A percentile compares a stretch with the other conserved stretches of the same genome.
Conservation (phyloP, 225 moss, liverwort and hornwort genomes). For the Antitrichia curtipendula region DNA sequence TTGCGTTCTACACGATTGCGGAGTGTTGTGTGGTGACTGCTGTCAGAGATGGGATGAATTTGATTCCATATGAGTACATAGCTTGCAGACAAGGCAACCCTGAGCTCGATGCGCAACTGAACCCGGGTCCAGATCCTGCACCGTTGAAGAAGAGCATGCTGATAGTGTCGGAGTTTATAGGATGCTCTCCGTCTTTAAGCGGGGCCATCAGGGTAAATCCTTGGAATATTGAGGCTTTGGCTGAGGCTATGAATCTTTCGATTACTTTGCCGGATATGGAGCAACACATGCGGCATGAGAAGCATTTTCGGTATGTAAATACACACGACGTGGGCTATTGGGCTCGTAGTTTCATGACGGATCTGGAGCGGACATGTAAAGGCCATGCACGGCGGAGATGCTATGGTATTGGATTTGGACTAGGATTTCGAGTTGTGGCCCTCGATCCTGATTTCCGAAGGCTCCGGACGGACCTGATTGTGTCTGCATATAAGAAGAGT, state of each 20-base stretch:
- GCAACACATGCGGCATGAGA: slow-evolving; percentile 75
- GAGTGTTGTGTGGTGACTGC: slow-evolving; percentile 92
- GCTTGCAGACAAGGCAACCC: slow-evolving; percentile 57
- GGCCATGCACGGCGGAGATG: slow-evolving; percentile 57
- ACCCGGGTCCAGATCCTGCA: slow-evolving; percentile 3
- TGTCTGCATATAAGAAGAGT: slow-evolving; percentile 59
- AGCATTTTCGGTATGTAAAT: slow-evolving; percentile 77
- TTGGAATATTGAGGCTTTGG: slow-evolving; percentile 83
- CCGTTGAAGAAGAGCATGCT: slow-evolving; percentile 56
- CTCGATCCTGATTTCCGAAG: slow-evolving; percentile 87
- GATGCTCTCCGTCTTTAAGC: slow-evolving; percentile 88
- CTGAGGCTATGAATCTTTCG: slow-evolving; percentile 77
- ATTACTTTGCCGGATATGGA: slow-evolving; percentile 58
- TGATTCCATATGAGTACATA: slow-evolving; percentile 88
- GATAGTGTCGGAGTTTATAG: slow-evolving; percentile 86
- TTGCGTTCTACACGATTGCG: slow-evolving; percentile 76
- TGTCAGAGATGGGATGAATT: slow-evolving; percentile 88
- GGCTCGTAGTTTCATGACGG: slow-evolving; percentile 79
- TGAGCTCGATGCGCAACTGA: slow-evolving; percentile 15
- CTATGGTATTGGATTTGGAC: slow-evolving; percentile 86
- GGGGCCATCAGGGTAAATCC: slow-evolving; percentile 90
- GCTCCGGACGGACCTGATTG: slow-evolving; percentile 64
- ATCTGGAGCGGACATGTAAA: slow-evolving; percentile 77
- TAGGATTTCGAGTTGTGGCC: slow-evolving; percentile 79
- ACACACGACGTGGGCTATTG: slow-evolving; percentile 79